A percentile compares a stretch with the other conserved stretches of the same genome.
phyloP scores from a whole-genome alignment of 441 rosid genomes.

The Populus hybrid region DNA sequence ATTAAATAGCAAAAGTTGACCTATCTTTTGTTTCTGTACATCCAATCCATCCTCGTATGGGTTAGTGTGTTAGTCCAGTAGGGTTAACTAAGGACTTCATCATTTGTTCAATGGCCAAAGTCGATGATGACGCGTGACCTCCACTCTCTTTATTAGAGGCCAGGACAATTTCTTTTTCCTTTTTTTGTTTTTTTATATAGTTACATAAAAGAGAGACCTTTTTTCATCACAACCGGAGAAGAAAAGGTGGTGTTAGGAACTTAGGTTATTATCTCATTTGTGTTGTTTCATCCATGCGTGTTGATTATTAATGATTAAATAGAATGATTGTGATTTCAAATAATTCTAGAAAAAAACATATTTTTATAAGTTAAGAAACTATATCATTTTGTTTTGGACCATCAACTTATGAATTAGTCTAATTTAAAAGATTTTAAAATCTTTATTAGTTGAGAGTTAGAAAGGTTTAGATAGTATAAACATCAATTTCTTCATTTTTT shows the following conservation, averaged over 20 bases:
- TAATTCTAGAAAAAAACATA: no score
- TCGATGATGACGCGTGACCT: background rate
- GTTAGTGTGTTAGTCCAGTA: background rate
- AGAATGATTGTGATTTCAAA: no score
- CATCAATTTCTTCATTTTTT: no score
- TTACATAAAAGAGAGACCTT: background rate
- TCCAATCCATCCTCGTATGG: background rate
- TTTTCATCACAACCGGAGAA: background rate
- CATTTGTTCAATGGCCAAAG: background rate
- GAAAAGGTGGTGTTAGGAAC: no score
- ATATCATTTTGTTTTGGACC: no score
- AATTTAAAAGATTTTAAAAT: no score
- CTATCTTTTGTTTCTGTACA: background rate
- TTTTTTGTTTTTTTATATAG: no score
- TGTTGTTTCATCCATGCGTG: background rate
- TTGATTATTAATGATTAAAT: background rate
- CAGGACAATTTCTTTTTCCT: background rate
- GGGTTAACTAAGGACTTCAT: background rate
- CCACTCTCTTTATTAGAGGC: background rate
- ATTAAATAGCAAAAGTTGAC: conserved; percentile 7
- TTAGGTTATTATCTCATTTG: background rate
- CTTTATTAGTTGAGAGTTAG: background rate
- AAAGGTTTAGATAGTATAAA: no score
- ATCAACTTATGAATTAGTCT: no score
- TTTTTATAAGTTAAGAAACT: no score